Percentiles rank a stretch among this genome's conserved stretches.
phyloP scores from a whole-genome alignment of 345 rosid genomes.

The Eutrema japonicum region DNA sequence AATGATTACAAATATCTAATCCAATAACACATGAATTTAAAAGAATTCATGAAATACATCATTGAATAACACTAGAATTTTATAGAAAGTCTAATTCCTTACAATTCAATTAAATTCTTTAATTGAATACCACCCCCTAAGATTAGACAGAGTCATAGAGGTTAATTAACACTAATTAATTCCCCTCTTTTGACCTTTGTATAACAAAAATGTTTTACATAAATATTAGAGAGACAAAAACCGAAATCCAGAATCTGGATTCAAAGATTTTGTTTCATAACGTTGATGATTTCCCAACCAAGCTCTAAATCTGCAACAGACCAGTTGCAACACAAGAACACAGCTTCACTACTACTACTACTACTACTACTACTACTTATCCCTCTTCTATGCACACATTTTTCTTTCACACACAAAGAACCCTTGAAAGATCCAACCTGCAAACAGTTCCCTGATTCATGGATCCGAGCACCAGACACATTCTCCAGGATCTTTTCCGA shows the following conservation, averaged over 20 bases:
- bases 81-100: too few species aligned
- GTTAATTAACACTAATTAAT: neutral
- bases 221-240: neutral
- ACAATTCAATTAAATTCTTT: too few species aligned
- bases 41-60: too few species aligned
- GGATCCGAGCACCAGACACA: slow-evolving; percentile 49
- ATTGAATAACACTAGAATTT: too few species aligned
- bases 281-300: slow-evolving; percentile 65
- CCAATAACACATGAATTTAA: too few species aligned
- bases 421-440: slow-evolving; percentile 61
- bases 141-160: neutral
- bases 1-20: too few species aligned
- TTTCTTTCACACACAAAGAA: slow-evolving; percentile 54
- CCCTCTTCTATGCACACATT: slow-evolving; percentile 59
- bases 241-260: neutral
- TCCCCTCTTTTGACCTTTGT: neutral
- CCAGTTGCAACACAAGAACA: slow-evolving; percentile 82
- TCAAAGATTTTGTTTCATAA: slow-evolving; percentile 28
- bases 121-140: too few species aligned
- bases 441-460: slow-evolving; percentile 53
- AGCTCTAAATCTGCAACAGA: slow-evolving; percentile 65
- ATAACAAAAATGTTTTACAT: slow-evolving; percentile 10
- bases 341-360: slow-evolving; percentile 17
- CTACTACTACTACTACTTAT: slow-evolving; percentile 11
- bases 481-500: slow-evolving; percentile 45